Percentiles rank a stretch among this genome's conserved stretches.
phyloP scores from a whole-genome alignment of 192 early-diverging fungal genomes.

The Entomortierella parvispora region DNA sequence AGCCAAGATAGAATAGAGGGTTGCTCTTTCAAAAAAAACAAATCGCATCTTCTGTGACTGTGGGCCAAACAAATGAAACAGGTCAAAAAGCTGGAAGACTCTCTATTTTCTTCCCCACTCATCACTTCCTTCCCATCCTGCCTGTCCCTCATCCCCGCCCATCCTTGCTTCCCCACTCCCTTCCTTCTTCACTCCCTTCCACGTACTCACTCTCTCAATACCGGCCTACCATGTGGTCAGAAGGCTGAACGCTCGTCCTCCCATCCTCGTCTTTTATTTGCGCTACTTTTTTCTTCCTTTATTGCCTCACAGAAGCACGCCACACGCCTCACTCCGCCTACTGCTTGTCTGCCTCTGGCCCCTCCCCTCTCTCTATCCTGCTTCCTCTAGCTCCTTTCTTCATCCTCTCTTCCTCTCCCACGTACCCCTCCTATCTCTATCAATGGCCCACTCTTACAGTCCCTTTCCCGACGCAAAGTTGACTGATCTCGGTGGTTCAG shows the following conservation, averaged over 20 bases:
- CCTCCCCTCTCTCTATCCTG: not conserved
- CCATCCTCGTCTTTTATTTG: conserved; percentile 15
- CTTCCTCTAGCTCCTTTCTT: not conserved
- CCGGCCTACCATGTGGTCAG: conserved; percentile 43
- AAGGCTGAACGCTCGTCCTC: conserved; percentile 26
- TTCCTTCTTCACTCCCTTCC: not conserved
- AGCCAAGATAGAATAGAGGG: not conserved
- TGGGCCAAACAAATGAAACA: too few species aligned
- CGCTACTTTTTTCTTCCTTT: not conserved
- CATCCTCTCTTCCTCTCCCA: not conserved
- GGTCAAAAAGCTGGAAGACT: not conserved
- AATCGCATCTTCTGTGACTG: too few species aligned
- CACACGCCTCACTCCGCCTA: not conserved
- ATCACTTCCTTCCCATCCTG: not conserved
- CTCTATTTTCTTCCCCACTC: not conserved
- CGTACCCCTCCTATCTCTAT: not conserved
- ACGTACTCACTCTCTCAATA: not conserved
- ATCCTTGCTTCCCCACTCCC: not conserved
- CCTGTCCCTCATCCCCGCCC: too few species aligned
- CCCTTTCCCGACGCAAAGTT: conserved; percentile 41
- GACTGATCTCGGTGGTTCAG: conserved; percentile 33
- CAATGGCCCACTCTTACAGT: conserved; percentile 50
- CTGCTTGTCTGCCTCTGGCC: not conserved
- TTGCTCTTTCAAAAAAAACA: too few species aligned
- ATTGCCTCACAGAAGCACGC: conserved; percentile 12